These are phyloP conservation scores for Cenchrus fungigraminus DNA, from an alignment of 176 grass and related monocot genomes.

Conservation along the genomic window DNA sequence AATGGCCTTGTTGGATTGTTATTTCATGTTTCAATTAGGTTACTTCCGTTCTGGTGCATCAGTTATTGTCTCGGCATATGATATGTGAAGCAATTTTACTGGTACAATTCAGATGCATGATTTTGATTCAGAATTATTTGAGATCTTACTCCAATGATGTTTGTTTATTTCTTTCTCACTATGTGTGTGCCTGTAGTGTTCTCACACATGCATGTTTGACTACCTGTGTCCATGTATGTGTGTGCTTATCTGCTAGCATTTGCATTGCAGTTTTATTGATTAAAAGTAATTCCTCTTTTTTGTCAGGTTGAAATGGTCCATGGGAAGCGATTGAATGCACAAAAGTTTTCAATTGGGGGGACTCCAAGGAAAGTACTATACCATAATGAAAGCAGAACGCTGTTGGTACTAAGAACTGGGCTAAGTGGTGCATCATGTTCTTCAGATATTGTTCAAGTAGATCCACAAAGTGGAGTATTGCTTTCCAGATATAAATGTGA, in stretches of 20 bases:
- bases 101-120: constrained; percentile 14
- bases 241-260: constrained; percentile 5
- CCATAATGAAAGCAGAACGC: constrained; percentile 84
- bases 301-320: constrained; percentile 96
- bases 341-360: constrained; percentile 86
- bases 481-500: constrained; percentile 91
- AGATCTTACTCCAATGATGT: constrained; percentile 22
- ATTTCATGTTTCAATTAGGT: background rate
- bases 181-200: background rate
- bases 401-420: constrained; percentile 86
- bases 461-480: constrained; percentile 78
- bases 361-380: constrained; percentile 94
- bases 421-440: constrained; percentile 68
- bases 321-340: constrained; percentile 89
- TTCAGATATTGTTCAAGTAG: constrained; percentile 87
- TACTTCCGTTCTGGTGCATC: constrained; percentile 4
- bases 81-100: constrained; percentile 6
- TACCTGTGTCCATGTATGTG: background rate
- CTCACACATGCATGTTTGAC: background rate
- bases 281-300: constrained; percentile 15
- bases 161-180: constrained; percentile 2
- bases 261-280: constrained; percentile 19
- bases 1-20: background rate
- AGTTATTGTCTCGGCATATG: constrained; percentile 15
- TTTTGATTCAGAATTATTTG: constrained; percentile 15